Base-by-base conservation (phyloP, 495 filamentous ascomycete species). In the Lepraria neglecta region DNA sequence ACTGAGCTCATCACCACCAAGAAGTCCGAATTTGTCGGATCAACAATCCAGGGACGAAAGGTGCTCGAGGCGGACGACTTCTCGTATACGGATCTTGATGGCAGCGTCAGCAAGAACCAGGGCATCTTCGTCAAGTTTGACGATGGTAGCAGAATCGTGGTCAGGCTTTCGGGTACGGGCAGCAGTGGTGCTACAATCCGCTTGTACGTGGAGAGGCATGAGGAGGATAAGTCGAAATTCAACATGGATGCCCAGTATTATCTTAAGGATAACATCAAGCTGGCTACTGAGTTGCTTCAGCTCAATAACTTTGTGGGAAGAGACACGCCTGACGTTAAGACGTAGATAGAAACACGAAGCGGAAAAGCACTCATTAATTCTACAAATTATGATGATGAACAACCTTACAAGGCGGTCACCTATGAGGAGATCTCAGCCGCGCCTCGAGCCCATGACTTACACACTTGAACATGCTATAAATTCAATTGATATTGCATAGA, bases 141-240 rank as follows among this genome's bases (percentile, higher is more conserved):
- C 55, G 91, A 95, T 59, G 94, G 94, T 62, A 92, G 88, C 76
- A 85, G 94, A 58, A 92, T 97, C 54, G 89, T 98, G 38, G 91
- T 97, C 54, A 86, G 94, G 62, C 75, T 98, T 67, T 97, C 92
- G 1, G 94, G 94, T 28, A 98, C 94, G 28, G 94, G 94, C 53
- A 92, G 87, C 67, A 92, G 89, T 48, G 94, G 94, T 24, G 94
- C 94, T 43, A 98, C 94, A 27, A 96, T 98, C 72, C 87, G 94
- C 58, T 77, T 98, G 69, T 98, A 98, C 71, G 85, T 98, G 62
- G 94, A 97, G 83, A 91, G 89, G 78, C 90, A 97, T 75, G 83
- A 86, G 74, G 73, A 75, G 59, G 92, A 98, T 68, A 76, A 79
- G 53, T 84, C 78, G 58, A 90, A 84, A 59, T 95, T 90, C 67